These are phyloP conservation scores for Coemansia sp. DNA, from an alignment of 192 early-diverging fungal species.

Conservation along the genomic window DNA sequence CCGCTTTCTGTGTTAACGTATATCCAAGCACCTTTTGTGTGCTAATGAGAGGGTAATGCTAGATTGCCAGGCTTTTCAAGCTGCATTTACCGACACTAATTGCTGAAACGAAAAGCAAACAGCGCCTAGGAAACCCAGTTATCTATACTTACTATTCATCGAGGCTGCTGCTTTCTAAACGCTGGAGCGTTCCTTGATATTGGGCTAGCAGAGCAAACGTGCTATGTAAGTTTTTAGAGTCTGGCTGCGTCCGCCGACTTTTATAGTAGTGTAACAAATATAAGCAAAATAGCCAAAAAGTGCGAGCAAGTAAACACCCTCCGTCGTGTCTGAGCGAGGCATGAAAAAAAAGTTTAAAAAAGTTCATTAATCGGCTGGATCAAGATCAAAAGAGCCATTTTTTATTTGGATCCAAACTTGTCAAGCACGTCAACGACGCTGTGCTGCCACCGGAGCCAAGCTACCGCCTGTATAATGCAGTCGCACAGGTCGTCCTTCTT, in stretches of 20 bases:
- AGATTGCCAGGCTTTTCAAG: background rate
- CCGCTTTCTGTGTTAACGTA: background rate
- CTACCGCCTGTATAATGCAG: conserved; percentile 47
- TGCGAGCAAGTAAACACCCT: background rate
- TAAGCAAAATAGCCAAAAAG: background rate
- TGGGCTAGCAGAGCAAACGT: background rate
- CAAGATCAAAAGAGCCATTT: background rate
- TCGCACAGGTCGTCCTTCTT: conserved; percentile 56
- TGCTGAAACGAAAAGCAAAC: background rate
- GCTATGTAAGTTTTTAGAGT: background rate
- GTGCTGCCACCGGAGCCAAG: conserved; percentile 52
- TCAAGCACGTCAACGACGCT: conserved; percentile 21
- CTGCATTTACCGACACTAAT: background rate
- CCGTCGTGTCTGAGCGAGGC: background rate
- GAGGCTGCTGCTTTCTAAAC: background rate
- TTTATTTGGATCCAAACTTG: background rate
- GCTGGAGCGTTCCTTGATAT: background rate
- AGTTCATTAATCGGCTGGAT: background rate
- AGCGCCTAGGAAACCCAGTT: background rate
- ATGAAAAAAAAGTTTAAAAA: conserved; percentile 17
- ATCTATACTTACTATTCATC: conserved; percentile 37
- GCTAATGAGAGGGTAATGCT: background rate
- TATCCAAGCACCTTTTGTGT: background rate
- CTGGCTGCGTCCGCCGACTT: background rate
- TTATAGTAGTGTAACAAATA: background rate